phyloP scores from a whole-genome alignment of 2,329 filamentous ascomycete genomes.

The Apiospora saccharicola region DNA sequence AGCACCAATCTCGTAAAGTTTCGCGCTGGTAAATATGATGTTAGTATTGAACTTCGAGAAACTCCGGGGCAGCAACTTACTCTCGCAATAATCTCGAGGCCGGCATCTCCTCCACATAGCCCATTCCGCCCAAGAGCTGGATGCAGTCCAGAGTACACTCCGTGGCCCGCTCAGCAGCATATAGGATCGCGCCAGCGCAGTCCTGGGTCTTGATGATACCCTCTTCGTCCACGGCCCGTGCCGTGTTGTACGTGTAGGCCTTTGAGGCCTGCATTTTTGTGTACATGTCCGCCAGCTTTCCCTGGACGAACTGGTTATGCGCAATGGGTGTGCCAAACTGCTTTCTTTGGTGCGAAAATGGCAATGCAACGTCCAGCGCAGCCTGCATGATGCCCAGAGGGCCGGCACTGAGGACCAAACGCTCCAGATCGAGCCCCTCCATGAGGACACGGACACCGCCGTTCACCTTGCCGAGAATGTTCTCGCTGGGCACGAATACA shows the following conservation, averaged over 20 bases:
- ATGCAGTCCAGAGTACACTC: conserved; percentile 88
- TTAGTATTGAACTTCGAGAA: conserved; percentile 36
- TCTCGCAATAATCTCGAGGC: conserved; percentile 83
- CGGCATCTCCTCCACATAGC: conserved; percentile 94
- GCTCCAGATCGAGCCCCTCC: conserved; percentile 94
- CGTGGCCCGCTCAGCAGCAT: conserved; percentile 89
- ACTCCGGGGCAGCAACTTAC: conserved; percentile 48
- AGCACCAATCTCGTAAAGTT: conserved; percentile 95
- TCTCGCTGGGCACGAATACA: conserved; percentile 85
- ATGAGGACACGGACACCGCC: conserved; percentile 90
- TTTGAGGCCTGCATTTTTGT: conserved; percentile 85
- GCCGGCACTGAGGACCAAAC: conserved; percentile 88
- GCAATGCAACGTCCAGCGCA: conserved; percentile 80
- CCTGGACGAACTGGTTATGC: conserved; percentile 92
- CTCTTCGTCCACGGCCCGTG: conserved; percentile 78
- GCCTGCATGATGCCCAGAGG: conserved; percentile 96
- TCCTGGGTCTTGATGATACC: conserved; percentile 82
- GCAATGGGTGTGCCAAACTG: conserved; percentile 90
- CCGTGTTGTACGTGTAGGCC: conserved; percentile 89
- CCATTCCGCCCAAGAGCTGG: conserved; percentile 93
- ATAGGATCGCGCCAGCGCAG: conserved; percentile 92
- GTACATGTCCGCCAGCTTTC: conserved; percentile 96
- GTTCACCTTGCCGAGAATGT: conserved; percentile 82
- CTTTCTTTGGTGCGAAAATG: conserved; percentile 86
- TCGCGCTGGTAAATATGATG: conserved; percentile 51